phyloP scores from a whole-genome alignment of 805 yeast genomes.

The Naumovozyma castellii region DNA sequence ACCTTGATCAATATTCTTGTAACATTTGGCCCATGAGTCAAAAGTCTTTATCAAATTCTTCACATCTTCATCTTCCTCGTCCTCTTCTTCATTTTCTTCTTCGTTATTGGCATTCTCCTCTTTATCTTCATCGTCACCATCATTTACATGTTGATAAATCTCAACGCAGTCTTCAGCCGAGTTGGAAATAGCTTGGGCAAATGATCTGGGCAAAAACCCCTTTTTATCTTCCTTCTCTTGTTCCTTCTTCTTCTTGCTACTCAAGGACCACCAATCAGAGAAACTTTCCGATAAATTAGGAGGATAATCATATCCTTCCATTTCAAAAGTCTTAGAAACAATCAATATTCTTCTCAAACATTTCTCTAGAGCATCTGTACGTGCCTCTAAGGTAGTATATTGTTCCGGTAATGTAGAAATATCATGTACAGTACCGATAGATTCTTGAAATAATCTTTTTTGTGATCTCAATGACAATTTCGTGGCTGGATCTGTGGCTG shows the following conservation, averaged over 20 bases:
- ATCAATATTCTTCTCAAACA: conserved; percentile 45
- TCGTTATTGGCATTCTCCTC: conserved; percentile 15
- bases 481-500: conserved; percentile 26
- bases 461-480: conserved; percentile 22
- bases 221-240: conserved; percentile 4
- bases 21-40: conserved; percentile 43
- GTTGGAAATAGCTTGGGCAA: conserved; percentile 59
- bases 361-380: conserved; percentile 53
- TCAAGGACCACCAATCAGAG: conserved; percentile 40
- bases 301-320: conserved; percentile 74
- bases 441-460: conserved; percentile 40
- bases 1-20: conserved; percentile 55
- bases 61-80: conserved; percentile 41
- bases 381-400: conserved; percentile 56
- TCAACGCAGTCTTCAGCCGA: conserved; percentile 45
- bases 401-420: conserved; percentile 68
- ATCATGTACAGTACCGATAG: conserved; percentile 49
- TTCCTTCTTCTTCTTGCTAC: conserved; percentile 6
- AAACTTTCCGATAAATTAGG: conserved; percentile 65
- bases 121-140: conserved; percentile 17
- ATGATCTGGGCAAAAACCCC: conserved; percentile 50
- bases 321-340: conserved; percentile 55
- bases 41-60: conserved; percentile 36
- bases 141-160: conserved; percentile 25
- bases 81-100: conserved; percentile 22